Evolutionary conservation across 1,284 basidiomycete species (phyloP), one percentile per base, ranked within the genome.

Genomic region (Athelia psychrophila): DNA sequence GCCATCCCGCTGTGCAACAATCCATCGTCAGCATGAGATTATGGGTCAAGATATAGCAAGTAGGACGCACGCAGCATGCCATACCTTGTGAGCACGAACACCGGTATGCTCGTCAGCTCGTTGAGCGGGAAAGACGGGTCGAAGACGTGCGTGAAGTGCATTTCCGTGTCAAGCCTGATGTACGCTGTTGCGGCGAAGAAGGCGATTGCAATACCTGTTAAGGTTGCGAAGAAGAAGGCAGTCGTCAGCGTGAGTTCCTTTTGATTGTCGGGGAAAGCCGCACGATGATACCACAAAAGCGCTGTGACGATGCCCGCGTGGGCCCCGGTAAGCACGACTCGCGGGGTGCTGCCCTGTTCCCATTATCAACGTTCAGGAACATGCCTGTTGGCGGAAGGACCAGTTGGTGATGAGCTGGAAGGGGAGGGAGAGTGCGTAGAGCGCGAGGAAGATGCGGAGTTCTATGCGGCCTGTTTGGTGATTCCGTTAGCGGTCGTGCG

Each of bases 21-120:
- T 19, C 23, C 44, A 51, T 49, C 44, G 50, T n/a, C 23, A 19
- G 51, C 24, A 49, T 25, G 42, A 33, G 25, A 20, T 27, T 33
- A 13, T 44, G 19, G 46, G 45, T 22, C 33, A 30, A 40, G 32
- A 38, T n/a, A n/a, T n/a, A n/a, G n/a, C n/a, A n/a, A 51, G 46
- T 30, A 38, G 49, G 35, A 81, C 84, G 64, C 64, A 93, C 85
- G 71, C 77, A 48, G 78, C 83, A n/a, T 92, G 93, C 92, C 91
- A 93, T 45, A 95, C 81, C 81, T 83, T 13, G 88, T 89, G 50
- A 94, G 65, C 2, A 93, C 81, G 60, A 94, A 95, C 23, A 95
- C 69, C 16, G 88, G 73, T 47, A 85, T 83, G 60, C 81, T 87
- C 54, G 72, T 69, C 30, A 94, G 73, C 2, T 76, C 62, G 19